Evolutionary conservation across 1,284 basidiomycete species (phyloP), one percentile per base, ranked within the genome.

Genomic region (Ustilago bromivora): DNA sequence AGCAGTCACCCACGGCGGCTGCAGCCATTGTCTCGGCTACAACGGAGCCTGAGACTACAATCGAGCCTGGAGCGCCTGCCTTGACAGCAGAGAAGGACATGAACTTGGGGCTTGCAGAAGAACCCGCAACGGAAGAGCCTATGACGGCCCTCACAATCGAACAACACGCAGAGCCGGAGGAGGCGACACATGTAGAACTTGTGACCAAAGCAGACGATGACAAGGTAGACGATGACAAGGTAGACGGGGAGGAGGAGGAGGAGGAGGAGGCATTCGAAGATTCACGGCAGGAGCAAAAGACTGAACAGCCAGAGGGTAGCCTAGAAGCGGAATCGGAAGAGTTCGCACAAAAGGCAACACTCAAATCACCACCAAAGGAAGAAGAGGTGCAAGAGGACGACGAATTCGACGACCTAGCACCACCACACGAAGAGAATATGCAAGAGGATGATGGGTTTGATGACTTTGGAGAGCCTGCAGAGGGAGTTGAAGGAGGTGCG

Each of bases 391-490:
- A 8, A 3, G 38, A 57, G 12, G 51, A 56, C 9, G 23, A 28
- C 23, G 23, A 28, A 28, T 28, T 28, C 23, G 23, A 28, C 23
- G 3, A 28, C 2, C 23, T 28, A 28, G 23, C 23, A 28, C 23
- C 3, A 28, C 23, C 3, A 28, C 23, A 28, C 23, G 3, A 28
- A 28, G 23, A 28, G 23, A 28, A 28, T 28, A 28, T 28, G 23
- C 23, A 28, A 28, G 68, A 67, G 5, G 72, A 71, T 23, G 76
- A 72, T 34, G 77, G 51, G 1, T 77, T 79, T 43, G 74, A 79
- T 19, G 78, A 79, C 34, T 77, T 78, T 54, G 71, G 65, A 19
- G 71, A 78, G 28, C 63, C 71, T 23, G 40, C 56, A 8, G 56
- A 31, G 17, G 66, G 38, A 8, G 62, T 15, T 4, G 55, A 19